These are phyloP conservation scores for Anaeromyces robustus DNA, from an alignment of 192 early-diverging fungal genomes.

Conservation along the genomic window DNA sequence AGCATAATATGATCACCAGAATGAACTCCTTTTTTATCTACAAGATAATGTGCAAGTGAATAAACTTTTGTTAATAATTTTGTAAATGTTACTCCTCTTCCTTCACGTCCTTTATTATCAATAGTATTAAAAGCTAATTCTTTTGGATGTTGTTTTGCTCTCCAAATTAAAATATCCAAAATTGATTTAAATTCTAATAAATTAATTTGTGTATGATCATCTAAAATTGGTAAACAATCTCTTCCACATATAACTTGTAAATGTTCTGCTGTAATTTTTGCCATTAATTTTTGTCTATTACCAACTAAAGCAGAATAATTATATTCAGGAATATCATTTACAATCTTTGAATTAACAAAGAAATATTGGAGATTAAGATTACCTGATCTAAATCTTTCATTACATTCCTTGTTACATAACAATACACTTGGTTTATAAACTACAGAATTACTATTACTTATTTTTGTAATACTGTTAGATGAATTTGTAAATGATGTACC, in stretches of 20 bases:
- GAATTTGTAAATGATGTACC: not conserved
- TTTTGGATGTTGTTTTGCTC: constrained; percentile 42
- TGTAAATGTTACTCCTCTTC: constrained; percentile 46
- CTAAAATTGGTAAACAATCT: constrained; percentile 43
- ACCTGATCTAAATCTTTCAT: not conserved
- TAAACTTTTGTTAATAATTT: constrained; percentile 54
- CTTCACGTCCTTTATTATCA: constrained; percentile 39
- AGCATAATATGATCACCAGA: constrained; percentile 43
- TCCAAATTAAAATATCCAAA: constrained; percentile 57
- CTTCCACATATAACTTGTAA: constrained; percentile 29
- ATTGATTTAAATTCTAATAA: constrained; percentile 49
- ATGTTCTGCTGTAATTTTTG: not conserved
- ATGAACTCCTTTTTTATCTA: constrained; percentile 35
- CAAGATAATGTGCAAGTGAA: constrained; percentile 40
- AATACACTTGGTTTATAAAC: not conserved
- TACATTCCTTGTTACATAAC: not conserved
- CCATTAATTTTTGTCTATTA: not conserved
- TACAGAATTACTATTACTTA: not conserved
- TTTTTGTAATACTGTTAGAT: not conserved
- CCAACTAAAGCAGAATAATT: not conserved
- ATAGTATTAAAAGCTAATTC: constrained; percentile 41
- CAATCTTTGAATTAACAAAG: not conserved
- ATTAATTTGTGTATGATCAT: constrained; percentile 55
- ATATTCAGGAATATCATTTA: not conserved
- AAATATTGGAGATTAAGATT: not conserved